Evolutionary conservation across 306 rosid genomes (phyloP), one percentile per base, ranked within the genome.

Genomic region (Dicorynia guianensis): DNA sequence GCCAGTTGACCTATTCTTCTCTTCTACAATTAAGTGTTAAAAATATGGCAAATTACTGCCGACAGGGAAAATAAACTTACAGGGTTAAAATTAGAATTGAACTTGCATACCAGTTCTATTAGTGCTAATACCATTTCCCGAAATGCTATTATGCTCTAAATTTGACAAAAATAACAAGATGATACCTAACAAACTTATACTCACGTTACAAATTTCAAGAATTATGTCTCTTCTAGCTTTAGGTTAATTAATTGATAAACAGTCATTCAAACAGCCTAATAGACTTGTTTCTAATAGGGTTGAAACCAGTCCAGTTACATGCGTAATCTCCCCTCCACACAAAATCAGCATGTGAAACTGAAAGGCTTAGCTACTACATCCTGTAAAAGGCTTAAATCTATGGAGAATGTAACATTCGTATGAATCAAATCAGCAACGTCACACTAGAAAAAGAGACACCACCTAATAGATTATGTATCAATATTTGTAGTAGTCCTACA

Each of bases 301-400:
- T 25, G 30, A 25, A 25, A 25, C 30, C 30, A 25, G 30, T 2
- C 30, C 30, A 25, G 30, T 25, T 25, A 25, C 30, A 25, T n/a
- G 2, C 30, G 30, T 25, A 25, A 25, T 2, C 30, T 25, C 30
- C 30, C 30, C 2, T 25, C 30, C 2, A 25, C 2, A 25, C 30
- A 57, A 74, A 81, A 17, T 82, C 39, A 78, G 70, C 44, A 74
- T 46, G 68, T 55, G 63, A 83, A 56, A 69, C 30, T 48, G 9
- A 57, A 57, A 59, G 65, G 56, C 43, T 74, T 39, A 50, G 34
- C 54, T 43, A 34, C 56, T 67, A 43, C 6, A 35, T 5, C 15
- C 11, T 19, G 11, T 25, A 34, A 35, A 34, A 58, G 11, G 2
- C 35, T 36, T 44, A 76, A 34, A 61, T 68, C 20, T 42, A 38